Evolutionary conservation across 345 rosid genomes (phyloP).

Genomic region (Litchi chinensis): DNA sequence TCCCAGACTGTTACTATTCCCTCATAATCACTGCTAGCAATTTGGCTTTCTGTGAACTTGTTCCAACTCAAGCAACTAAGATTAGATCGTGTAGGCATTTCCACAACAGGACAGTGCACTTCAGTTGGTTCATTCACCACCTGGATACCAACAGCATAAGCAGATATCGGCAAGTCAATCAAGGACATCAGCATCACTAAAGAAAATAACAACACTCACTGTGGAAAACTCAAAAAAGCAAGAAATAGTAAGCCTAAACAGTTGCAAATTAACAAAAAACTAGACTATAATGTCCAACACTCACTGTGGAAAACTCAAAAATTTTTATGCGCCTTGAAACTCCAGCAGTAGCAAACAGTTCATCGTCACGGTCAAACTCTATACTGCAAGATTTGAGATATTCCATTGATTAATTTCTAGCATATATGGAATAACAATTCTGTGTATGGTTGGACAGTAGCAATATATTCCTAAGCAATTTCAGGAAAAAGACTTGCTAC

Average conservation of each 20-base stretch:
- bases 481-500: neutral
- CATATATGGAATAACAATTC: neutral
- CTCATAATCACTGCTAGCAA: conserved; percentile 70
- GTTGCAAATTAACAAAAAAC: neutral
- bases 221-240: too few relatives aligned
- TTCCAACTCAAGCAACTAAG: conserved; percentile 79
- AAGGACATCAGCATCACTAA: neutral
- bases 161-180: neutral
- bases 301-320: conserved; percentile 62
- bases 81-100: conserved; percentile 60
- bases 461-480: neutral
- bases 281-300: conserved; percentile 13
- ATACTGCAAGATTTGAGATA: conserved; percentile 46
- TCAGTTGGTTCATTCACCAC: conserved; percentile 56
- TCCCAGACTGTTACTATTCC: conserved; percentile 69
- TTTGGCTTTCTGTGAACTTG: conserved; percentile 55
- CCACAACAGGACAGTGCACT: conserved; percentile 54
- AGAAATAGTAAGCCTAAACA: conserved; percentile 7
- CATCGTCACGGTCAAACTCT: conserved; percentile 68
- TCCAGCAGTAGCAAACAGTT: conserved; percentile 70
- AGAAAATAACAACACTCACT: conserved; percentile 7
- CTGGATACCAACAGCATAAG: conserved; percentile 31
- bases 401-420: neutral
- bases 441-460: neutral
- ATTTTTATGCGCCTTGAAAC: conserved; percentile 59